Evolutionary conservation across 139 green algal genomes (phyloP).

Genomic region (Chlamydomonas sp.): DNA sequence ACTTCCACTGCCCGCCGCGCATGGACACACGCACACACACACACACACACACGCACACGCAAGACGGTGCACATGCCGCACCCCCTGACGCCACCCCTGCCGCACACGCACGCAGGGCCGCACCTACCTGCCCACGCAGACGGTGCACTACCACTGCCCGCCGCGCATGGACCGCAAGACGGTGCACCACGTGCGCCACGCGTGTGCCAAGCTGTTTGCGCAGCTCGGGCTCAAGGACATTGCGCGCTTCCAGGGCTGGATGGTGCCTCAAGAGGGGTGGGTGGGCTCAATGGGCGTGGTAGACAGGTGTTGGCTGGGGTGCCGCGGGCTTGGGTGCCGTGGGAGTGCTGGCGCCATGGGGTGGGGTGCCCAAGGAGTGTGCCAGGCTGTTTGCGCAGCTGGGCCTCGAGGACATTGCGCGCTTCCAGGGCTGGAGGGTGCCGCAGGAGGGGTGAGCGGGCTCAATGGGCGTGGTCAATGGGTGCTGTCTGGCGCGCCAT

Average conservation of each 20-base stretch:
- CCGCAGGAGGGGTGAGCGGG: slow-evolving; percentile 21
- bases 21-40: too few species aligned
- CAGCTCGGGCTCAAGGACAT: slow-evolving; percentile 50
- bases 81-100: not conserved
- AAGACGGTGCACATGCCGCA: too few species aligned
- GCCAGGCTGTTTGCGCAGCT: slow-evolving; percentile 47
- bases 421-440: slow-evolving; percentile 57
- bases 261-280: slow-evolving; percentile 29
- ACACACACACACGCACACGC: too few species aligned
- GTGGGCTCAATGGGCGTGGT: too few species aligned
- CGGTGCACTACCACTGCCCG: slow-evolving; percentile 23
- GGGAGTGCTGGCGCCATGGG: too few species aligned
- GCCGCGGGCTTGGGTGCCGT: too few species aligned
- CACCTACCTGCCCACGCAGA: slow-evolving; percentile 35
- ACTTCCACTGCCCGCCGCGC: too few species aligned
- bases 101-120: slow-evolving; percentile 30
- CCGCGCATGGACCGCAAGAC: slow-evolving; percentile 34
- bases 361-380: too few species aligned
- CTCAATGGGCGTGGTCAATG: too few species aligned
- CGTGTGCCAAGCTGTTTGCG: slow-evolving; percentile 43
- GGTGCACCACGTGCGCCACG: slow-evolving; percentile 30
- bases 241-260: slow-evolving; percentile 57
- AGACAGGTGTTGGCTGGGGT: too few species aligned
- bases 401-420: slow-evolving; percentile 46
- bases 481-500: too few species aligned